phyloP scores from a whole-genome alignment of 805 yeast species.

The Zygotorulaspora danielsina region DNA sequence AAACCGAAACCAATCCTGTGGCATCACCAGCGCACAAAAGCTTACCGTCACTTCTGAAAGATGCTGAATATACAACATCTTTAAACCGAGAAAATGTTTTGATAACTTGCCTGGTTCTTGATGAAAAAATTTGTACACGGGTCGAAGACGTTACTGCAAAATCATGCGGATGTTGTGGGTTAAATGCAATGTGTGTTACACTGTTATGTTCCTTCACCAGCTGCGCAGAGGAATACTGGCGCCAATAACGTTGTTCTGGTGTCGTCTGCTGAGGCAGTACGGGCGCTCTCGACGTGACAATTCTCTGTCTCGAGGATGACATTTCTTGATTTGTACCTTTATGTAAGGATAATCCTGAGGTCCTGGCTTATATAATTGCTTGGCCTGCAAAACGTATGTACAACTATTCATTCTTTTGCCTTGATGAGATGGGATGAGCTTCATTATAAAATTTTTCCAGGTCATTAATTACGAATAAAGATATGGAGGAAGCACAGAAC shows the following conservation, averaged over 20 bases:
- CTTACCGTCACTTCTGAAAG: constrained; percentile 87
- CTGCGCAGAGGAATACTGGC: constrained; percentile 79
- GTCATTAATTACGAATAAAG: neutral
- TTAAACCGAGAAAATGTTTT: constrained; percentile 84
- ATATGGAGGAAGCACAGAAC: neutral
- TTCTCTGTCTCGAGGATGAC: constrained; percentile 70
- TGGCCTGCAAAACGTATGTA: too few species aligned
- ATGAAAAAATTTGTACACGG: constrained; percentile 84
- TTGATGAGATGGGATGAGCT: constrained; percentile 10
- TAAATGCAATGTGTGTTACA: constrained; percentile 81
- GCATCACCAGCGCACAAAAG: constrained; percentile 93
- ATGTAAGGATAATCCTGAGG: neutral
- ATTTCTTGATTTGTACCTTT: constrained; percentile 35
- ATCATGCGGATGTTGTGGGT: constrained; percentile 81
- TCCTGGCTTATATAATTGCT: neutral
- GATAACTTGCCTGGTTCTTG: constrained; percentile 88
- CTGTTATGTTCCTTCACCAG: constrained; percentile 91
- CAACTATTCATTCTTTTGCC: too few species aligned
- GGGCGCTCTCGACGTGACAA: constrained; percentile 63
- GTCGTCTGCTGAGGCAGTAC: constrained; percentile 75
- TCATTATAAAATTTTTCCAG: constrained; percentile 8
- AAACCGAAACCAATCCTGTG: constrained; percentile 85
- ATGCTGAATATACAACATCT: constrained; percentile 89
- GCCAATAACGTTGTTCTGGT: constrained; percentile 93
- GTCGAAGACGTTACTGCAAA: constrained; percentile 92